These are phyloP conservation scores for Cercospora zeina DNA, from an alignment of 2,329 filamentous ascomycete genomes.

Conservation along the genomic window DNA sequence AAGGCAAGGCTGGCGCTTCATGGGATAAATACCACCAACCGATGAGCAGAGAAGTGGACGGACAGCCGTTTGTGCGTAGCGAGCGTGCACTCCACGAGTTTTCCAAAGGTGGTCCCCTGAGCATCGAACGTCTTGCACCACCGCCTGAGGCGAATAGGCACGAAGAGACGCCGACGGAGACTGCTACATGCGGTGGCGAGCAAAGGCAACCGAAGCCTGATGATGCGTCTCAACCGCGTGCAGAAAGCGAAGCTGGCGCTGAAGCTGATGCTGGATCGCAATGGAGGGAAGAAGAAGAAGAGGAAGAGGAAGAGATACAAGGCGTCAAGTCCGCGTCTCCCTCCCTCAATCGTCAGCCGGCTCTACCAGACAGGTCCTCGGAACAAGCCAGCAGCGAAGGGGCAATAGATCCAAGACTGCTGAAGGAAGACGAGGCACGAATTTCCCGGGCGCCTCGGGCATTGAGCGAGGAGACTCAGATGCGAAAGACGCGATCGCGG, in stretches of 20 bases:
- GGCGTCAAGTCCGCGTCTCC: background rate
- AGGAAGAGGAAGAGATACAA: background rate
- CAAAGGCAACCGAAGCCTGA: background rate
- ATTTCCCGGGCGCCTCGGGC: background rate
- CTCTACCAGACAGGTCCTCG: background rate
- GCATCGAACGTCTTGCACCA: conserved; percentile 24
- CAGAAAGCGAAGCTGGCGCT: background rate
- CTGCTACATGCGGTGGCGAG: background rate
- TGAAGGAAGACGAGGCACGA: conserved; percentile 1
- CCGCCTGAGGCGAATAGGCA: background rate
- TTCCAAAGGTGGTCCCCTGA: conserved; percentile 24
- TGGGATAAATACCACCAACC: conserved; percentile 25
- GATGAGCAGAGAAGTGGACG: conserved; percentile 15
- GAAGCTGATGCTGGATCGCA: background rate
- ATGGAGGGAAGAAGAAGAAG: background rate
- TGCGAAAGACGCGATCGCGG: conserved; percentile 23
- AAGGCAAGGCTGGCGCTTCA: conserved; percentile 14
- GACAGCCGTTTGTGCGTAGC: conserved; percentile 4
- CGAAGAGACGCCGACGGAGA: background rate
- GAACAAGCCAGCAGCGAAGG: conserved; percentile 27
- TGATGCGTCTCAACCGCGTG: background rate
- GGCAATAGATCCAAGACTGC: conserved; percentile 19
- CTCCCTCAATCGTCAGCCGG: background rate
- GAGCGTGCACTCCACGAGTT: conserved; percentile 24
- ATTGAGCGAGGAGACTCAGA: conserved; percentile 6